These are phyloP conservation scores for Edaphochlamys debaryana DNA, from an alignment of 139 green algal genomes.

Conservation along the genomic window DNA sequence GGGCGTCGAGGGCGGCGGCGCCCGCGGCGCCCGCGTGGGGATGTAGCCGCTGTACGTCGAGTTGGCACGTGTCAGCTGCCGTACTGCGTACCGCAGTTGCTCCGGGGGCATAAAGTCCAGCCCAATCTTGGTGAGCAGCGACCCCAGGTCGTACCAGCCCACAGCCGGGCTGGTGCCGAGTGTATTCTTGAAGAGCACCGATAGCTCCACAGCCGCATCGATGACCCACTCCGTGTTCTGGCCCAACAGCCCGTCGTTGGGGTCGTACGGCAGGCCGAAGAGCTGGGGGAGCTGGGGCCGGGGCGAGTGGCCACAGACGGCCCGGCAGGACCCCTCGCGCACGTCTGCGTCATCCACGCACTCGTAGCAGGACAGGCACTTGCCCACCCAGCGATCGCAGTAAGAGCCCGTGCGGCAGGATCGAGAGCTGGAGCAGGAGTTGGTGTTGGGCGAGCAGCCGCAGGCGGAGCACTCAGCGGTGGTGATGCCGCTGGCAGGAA, in stretches of 20 bases:
- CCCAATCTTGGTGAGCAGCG: not conserved
- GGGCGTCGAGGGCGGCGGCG: not conserved
- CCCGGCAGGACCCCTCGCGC: slow-evolving; percentile 1
- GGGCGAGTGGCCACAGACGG: not conserved
- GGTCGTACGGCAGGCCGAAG: slow-evolving; percentile 10
- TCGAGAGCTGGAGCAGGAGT: not conserved
- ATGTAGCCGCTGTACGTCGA: slow-evolving; percentile 10
- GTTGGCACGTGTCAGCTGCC: slow-evolving; percentile 7
- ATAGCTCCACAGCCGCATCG: not conserved
- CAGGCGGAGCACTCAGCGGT: not conserved
- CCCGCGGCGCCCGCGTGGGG: not conserved
- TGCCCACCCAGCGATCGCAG: not conserved
- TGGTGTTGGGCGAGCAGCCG: not conserved
- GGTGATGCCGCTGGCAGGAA: slow-evolving; percentile 1
- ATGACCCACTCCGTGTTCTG: not conserved
- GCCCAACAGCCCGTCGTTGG: not conserved
- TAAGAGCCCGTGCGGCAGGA: slow-evolving; percentile 2
- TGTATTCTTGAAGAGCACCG: not conserved
- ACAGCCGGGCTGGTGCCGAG: not conserved
- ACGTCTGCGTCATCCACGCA: slow-evolving; percentile 16
- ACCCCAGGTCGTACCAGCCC: slow-evolving; percentile 4
- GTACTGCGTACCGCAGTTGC: slow-evolving; percentile 7
- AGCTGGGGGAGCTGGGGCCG: not conserved
- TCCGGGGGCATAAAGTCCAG: not conserved
- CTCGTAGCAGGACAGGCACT: slow-evolving; percentile 24